These are phyloP conservation scores for Excoecaria cochinchinensis DNA, from an alignment of 345 rosid genomes.

Conservation along the genomic window DNA sequence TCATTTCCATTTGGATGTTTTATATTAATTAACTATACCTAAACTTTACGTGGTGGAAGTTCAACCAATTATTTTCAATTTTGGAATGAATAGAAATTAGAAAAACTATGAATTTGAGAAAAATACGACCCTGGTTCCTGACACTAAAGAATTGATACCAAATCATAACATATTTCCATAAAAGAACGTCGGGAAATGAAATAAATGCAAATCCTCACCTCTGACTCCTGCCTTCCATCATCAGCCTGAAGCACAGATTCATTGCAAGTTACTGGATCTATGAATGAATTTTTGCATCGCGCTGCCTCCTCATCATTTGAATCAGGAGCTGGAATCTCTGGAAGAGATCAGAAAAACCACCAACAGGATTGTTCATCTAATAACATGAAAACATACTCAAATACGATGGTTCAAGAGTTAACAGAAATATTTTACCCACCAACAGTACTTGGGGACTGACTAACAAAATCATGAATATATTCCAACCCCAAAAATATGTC, in stretches of 20 bases:
- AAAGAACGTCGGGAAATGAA: slow-evolving; percentile 6
- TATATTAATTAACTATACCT: no score
- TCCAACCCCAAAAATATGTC: slow-evolving; percentile 34
- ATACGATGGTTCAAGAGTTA: slow-evolving; percentile 1
- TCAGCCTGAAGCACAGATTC: slow-evolving; percentile 21
- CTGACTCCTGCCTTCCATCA: slow-evolving; percentile 22
- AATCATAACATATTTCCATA: slow-evolving; percentile 16
- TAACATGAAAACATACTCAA: neutral
- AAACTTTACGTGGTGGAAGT: no score
- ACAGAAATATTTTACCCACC: slow-evolving; percentile 19
- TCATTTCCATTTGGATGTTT: no score
- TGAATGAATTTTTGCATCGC: slow-evolving; percentile 1
- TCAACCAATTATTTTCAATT: no score
- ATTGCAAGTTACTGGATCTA: slow-evolving; percentile 15
- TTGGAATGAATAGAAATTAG: no score
- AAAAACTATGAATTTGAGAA: no score
- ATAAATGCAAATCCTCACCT: slow-evolving; percentile 29
- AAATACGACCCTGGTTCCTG: slow-evolving; percentile 41
- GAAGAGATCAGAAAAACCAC: neutral
- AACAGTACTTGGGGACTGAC: slow-evolving; percentile 15
- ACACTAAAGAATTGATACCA: slow-evolving; percentile 18
- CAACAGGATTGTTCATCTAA: neutral
- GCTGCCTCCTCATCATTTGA: neutral
- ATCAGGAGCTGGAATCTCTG: slow-evolving; percentile 21
- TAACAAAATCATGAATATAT: slow-evolving; percentile 21